Evolutionary conservation across 148 eudicot species (phyloP).

Genomic region (Linanthus parryae): DNA sequence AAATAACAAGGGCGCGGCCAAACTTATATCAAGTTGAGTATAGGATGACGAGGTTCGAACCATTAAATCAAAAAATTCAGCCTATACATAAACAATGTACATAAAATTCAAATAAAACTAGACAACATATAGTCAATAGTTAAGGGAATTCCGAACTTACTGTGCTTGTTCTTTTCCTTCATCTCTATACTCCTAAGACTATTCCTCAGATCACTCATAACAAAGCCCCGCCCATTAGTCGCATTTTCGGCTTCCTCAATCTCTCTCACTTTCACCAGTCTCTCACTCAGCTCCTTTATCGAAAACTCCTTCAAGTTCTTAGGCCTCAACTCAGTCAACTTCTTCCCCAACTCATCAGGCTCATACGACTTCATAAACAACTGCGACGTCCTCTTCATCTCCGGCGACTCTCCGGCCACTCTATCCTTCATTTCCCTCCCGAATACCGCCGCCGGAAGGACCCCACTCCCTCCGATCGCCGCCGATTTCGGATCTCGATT

Average conservation of each 20-base stretch:
- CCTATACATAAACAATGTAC: neutral
- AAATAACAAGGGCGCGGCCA: neutral
- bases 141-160: constrained; percentile 24
- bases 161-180: neutral
- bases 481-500: neutral
- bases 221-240: neutral
- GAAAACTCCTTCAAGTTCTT: constrained; percentile 2
- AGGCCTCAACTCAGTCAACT: constrained; percentile 4
- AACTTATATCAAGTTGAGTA: neutral
- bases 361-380: constrained; percentile 8
- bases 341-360: constrained; percentile 8
- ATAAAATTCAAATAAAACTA: neutral
- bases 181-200: neutral
- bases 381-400: constrained; percentile 3
- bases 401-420: neutral
- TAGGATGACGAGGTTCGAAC: neutral
- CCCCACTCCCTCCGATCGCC: neutral
- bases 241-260: constrained; percentile 1
- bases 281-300: constrained; percentile 8
- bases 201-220: constrained; percentile 19
- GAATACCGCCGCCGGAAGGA: neutral
- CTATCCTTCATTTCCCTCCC: neutral
- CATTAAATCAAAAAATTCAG: neutral
- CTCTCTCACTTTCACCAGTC: constrained; percentile 7
- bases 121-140: too few species aligned